phyloP scores from a whole-genome alignment of 768 basidiomycete species.

The Boletus speciosus region DNA sequence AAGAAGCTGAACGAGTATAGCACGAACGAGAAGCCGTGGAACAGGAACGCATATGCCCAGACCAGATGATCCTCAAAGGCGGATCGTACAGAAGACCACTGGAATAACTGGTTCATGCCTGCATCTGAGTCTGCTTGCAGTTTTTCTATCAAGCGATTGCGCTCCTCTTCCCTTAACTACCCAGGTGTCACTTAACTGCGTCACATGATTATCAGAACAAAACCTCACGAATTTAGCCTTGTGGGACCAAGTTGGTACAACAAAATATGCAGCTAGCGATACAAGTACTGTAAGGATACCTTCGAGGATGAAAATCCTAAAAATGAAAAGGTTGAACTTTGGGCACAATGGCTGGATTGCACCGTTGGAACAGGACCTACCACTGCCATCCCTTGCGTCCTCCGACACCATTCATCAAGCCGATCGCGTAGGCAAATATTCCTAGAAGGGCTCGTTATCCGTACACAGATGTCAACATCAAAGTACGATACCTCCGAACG shows the following conservation, averaged over 20 bases:
- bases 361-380: slow-evolving; percentile 21
- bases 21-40: slow-evolving; percentile 60
- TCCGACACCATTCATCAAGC: slow-evolving; percentile 59
- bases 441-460: slow-evolving; percentile 30
- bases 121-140: slow-evolving; percentile 54
- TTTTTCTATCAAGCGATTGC: slow-evolving; percentile 45
- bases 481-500: slow-evolving; percentile 48
- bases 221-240: slow-evolving; percentile 51
- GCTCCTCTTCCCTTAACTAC: slow-evolving; percentile 53
- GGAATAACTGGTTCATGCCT: slow-evolving; percentile 49
- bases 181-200: neutral
- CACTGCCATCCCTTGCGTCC: slow-evolving; percentile 61
- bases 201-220: neutral
- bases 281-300: slow-evolving; percentile 49
- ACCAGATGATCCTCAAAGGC: slow-evolving; percentile 56
- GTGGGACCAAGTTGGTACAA: slow-evolving; percentile 59
- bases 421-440: slow-evolving; percentile 55
- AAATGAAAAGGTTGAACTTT: neutral
- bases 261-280: slow-evolving; percentile 47
- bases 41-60: slow-evolving; percentile 57
- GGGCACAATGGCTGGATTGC: neutral
- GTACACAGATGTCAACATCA: neutral
- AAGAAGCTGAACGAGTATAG: slow-evolving; percentile 58
- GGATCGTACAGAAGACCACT: slow-evolving; percentile 55
- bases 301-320: slow-evolving; percentile 59